Percentiles rank a stretch among this genome's conserved stretches.
Evolutionary conservation across 495 filamentous ascomycete species (phyloP).

Genomic region (Trichoderma reesei): DNA sequence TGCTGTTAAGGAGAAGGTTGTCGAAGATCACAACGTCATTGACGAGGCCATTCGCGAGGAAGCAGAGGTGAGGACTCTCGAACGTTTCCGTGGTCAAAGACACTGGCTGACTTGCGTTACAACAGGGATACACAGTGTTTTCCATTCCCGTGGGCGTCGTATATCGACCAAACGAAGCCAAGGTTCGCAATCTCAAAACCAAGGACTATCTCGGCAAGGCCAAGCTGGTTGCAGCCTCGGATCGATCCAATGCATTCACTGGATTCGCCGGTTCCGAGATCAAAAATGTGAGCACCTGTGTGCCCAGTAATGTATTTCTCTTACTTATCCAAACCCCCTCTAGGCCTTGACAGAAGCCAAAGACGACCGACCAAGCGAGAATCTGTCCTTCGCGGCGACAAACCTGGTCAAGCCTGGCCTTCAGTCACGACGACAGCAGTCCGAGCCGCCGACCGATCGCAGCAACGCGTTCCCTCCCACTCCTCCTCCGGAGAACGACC

Average conservation of each 20-base stretch:
- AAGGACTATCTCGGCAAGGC: conserved; percentile 97
- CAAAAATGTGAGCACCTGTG: conserved; percentile 43
- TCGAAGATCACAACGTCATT: conserved; percentile 92
- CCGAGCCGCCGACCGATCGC: conserved; percentile 66
- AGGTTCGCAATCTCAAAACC: conserved; percentile 93
- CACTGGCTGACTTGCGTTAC: conserved; percentile 19
- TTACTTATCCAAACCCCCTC: conserved; percentile 15
- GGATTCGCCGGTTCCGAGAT: conserved; percentile 68
- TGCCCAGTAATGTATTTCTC: conserved; percentile 5
- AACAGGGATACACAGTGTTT: conserved; percentile 93
- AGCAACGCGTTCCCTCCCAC: conserved; percentile 85
- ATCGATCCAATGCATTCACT: conserved; percentile 63
- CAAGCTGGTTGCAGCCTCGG: conserved; percentile 83
- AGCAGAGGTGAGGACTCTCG: conserved; percentile 58
- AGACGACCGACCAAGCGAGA: conserved; percentile 69
- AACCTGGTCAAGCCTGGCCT: conserved; percentile 84
- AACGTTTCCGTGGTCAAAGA: background rate
- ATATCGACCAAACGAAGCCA: conserved; percentile 92
- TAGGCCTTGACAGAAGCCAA: conserved; percentile 20
- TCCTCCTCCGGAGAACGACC: conserved; percentile 81
- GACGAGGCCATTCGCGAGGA: conserved; percentile 90
- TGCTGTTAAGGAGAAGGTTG: conserved; percentile 92
- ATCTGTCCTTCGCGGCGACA: conserved; percentile 79
- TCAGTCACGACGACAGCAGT: conserved; percentile 69
- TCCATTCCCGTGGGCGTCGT: conserved; percentile 94